Conservation (phyloP, 139 green algal genomes). For the Chlorella sp. region DNA sequence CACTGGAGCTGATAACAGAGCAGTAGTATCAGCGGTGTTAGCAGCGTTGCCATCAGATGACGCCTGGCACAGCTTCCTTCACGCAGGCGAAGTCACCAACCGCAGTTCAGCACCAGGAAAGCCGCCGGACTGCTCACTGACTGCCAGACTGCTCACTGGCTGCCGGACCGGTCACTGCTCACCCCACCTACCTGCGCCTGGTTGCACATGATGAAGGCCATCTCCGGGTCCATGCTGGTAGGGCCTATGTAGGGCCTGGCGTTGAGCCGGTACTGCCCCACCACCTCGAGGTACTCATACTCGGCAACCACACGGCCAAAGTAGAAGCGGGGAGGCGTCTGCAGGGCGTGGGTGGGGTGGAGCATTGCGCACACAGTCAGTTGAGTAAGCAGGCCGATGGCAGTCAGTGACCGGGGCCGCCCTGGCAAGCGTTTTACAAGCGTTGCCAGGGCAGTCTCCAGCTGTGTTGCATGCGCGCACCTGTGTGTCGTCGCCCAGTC, state of each 20-base stretch:
- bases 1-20: too few species aligned
- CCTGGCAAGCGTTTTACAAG: too few species aligned
- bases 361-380: neutral
- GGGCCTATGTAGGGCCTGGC: slow-evolving; percentile 83
- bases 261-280: slow-evolving; percentile 54
- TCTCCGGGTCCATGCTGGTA: slow-evolving; percentile 92
- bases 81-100: too few species aligned
- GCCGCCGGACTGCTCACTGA: too few species aligned
- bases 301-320: slow-evolving; percentile 71
- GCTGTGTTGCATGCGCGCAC: neutral
- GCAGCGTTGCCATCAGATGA: too few species aligned
- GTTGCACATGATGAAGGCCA: slow-evolving; percentile 93
- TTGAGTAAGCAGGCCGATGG: neutral
- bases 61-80: too few species aligned
- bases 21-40: too few species aligned
- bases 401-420: too few species aligned
- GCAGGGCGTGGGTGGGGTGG: neutral
- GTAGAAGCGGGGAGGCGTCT: slow-evolving; percentile 54
- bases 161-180: too few species aligned
- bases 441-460: neutral
- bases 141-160: too few species aligned
- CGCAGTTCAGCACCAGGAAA: too few species aligned
- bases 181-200: slow-evolving; percentile 53
- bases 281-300: slow-evolving; percentile 5
- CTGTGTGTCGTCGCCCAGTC: neutral